Evolutionary conservation across 257 asterid species (phyloP), one percentile per base, ranked within the genome.

Genomic region (Solanum bukasovii): DNA sequence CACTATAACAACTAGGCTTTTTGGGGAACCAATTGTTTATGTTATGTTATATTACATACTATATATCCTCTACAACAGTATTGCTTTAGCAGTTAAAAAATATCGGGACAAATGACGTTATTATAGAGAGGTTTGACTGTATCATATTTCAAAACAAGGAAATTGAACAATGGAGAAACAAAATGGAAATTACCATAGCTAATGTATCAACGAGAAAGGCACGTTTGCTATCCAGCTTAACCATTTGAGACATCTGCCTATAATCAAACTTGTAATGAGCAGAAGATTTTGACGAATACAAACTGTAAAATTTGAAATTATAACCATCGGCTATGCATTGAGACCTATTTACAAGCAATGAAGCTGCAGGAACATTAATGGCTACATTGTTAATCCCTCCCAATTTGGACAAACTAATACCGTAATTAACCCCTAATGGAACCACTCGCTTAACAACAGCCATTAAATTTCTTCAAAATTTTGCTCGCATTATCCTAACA

Each of bases 131-230:
- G 27, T 72, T 72, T 34, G 79, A 33, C 4, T 18, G 8, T 72
- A 33, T 72, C 44, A 72, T 35, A 5, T 10, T 10, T 73, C 49
- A 35, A 21, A 74, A 74, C 31, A 35, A 18, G 27, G 5, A 40
- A 27, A 40, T 4, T 1, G 5, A 27, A 37, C 9, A 49, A 85
- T 3, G 29, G 5, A 52, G 59, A 37, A 38, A 59, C 49, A 89
- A 61, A 31, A 29, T 31, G n/a, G 0, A 8, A 88, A 63, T 86
- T 93, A 92, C 96, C 94, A 94, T 75, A 75, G 94, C 92, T 49
- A 93, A 87, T 23, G 95, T 94, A 87, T 94, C 95, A 23, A 93
- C 92, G 25, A 93, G 93, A 87, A 83, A 93, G n/a, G 92, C 92
- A 31, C 93, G 94, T 29, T 84, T 89, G 49, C 89, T 89, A 68